phyloP scores from a whole-genome alignment of 768 basidiomycete genomes.

The Arthromyces matolae region DNA sequence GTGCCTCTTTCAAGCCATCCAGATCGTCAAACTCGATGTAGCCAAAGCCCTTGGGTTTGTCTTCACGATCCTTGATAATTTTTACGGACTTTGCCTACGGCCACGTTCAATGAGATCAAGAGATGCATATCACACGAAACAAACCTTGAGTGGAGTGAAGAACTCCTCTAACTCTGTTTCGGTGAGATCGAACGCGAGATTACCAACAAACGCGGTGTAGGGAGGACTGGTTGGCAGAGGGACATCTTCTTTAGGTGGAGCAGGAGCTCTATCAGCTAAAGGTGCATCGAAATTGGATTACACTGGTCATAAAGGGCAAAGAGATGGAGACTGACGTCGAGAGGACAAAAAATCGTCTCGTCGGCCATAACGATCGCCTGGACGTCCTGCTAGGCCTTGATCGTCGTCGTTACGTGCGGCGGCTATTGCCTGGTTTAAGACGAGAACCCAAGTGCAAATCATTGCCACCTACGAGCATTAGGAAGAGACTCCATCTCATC shows the following conservation, averaged over 20 bases:
- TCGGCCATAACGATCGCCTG: conserved; percentile 52
- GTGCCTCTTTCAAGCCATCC: conserved; percentile 81
- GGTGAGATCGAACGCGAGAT: conserved; percentile 88
- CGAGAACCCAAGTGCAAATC: conserved; percentile 1
- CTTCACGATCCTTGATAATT: conserved; percentile 89
- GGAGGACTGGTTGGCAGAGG: conserved; percentile 95
- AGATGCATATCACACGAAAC: not conserved
- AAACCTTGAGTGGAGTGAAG: conserved; percentile 66
- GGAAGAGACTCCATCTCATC: conserved; percentile 96
- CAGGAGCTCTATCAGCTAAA: conserved; percentile 52
- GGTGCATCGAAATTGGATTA: conserved; percentile 8
- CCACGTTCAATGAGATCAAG: not conserved
- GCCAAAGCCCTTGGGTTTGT: conserved; percentile 96
- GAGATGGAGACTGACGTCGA: conserved; percentile 52
- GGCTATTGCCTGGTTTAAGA: conserved; percentile 40
- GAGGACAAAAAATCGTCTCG: conserved; percentile 63
- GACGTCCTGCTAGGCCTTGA: conserved; percentile 36
- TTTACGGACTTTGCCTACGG: conserved; percentile 77
- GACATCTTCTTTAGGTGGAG: conserved; percentile 77
- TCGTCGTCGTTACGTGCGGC: conserved; percentile 70
- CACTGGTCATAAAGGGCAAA: not conserved
- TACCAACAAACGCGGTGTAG: conserved; percentile 96
- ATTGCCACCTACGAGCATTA: conserved; percentile 74
- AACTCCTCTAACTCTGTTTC: conserved; percentile 80
- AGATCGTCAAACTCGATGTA: conserved; percentile 93